Conservation (phyloP, 2,329 filamentous ascomycete species). For the Podosphaera leucotricha region DNA sequence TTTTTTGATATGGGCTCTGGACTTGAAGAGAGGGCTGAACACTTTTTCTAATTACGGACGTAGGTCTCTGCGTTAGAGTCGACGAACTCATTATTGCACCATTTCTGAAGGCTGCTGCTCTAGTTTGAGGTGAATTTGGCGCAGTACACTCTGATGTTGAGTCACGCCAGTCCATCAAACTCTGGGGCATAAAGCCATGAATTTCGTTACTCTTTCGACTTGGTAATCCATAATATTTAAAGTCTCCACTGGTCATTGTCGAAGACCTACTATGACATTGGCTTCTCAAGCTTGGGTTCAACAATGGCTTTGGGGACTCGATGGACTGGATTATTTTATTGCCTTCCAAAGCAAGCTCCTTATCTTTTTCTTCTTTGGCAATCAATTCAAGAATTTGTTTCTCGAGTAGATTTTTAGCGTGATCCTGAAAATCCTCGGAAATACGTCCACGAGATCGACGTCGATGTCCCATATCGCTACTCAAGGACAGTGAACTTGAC, state of each 20-base stretch:
- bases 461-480: constrained; percentile 23
- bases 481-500: constrained; percentile 36
- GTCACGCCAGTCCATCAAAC: constrained; percentile 21
- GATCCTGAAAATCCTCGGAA: constrained; percentile 22
- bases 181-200: constrained; percentile 17
- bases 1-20: background rate
- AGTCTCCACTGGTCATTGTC: constrained; percentile 8
- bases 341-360: background rate
- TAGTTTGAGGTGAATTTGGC: constrained; percentile 13
- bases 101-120: constrained; percentile 7
- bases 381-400: constrained; percentile 40
- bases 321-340: constrained; percentile 4
- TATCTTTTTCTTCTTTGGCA: constrained; percentile 24
- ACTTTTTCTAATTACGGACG: background rate
- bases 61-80: background rate
- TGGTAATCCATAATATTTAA: constrained; percentile 1
- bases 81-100: constrained; percentile 16
- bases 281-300: constrained; percentile 3
- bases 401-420: constrained; percentile 28
- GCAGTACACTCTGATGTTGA: constrained; percentile 23
- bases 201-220: constrained; percentile 24
- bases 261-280: constrained; percentile 7
- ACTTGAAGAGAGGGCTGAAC: background rate
- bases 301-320: constrained; percentile 4
- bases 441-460: constrained; percentile 19